Base-by-base conservation (phyloP, 2,329 filamentous ascomycete species). In the Cladosporium sp. region DNA sequence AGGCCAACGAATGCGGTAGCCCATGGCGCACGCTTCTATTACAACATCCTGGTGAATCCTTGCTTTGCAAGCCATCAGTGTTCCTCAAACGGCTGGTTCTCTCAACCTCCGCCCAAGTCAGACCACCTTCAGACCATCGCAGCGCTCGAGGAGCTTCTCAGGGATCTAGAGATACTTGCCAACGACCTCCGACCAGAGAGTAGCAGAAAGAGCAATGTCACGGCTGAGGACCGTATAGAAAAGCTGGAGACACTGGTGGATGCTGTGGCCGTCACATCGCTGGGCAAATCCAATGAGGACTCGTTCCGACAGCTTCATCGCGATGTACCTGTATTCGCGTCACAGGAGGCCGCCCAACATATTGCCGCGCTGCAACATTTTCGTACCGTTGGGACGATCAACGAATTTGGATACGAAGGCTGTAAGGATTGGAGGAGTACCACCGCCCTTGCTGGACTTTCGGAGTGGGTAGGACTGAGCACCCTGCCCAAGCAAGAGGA, bases 1-100 rank as follows among this genome's bases (percentile, higher is more conserved):
- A 82, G 84, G 57, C 87, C 86, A 5, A 70, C 77, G 0, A 75
- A 77, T 33, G 77, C 78, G 2, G 71, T 78, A 26, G 78, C 75
- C 57, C 79, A 80, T 49, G 77, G 77, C 18, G 78, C 78, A 6
- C 81, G 83, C 23, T 77, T 80, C 29, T 87, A 85, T 69, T 89
- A 84, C 79, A 89, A 90, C 71, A 80, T 90, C 55, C 76, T 90
- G 21, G 81, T 90, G 50, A 87, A 90, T 71, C 88, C 88, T 0
- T 90, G 88, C 88, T 80, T 90, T 3, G 76, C 80, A n/a, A 33
- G n/a, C 7, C 59, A 35, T 29, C n/a, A n/a, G 7, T 28, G 10
- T 3, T 46, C 44, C 5, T n/a, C 59, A 10, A 33, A 37, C 2
- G 31, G 29, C 46, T 62, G 59, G 59, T 62, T 62, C 46, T 53